Conservation (phyloP, 495 filamentous ascomycete species). For the Thozetella sp. region DNA sequence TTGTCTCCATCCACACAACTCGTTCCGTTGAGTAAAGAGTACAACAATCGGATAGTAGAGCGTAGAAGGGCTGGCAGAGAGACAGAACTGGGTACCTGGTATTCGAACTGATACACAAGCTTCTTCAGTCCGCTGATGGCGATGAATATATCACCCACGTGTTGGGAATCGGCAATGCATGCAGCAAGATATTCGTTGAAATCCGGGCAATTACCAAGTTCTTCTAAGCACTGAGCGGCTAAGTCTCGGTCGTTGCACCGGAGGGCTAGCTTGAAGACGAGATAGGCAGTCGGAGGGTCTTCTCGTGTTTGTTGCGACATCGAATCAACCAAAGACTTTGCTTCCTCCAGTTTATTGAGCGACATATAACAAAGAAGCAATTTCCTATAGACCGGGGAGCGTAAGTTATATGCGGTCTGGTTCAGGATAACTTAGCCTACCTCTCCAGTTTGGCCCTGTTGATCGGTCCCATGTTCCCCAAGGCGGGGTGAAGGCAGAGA, state of each 20-base stretch:
- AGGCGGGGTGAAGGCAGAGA: conserved; percentile 65
- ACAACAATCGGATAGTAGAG: conserved; percentile 61
- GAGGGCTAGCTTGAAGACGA: conserved; percentile 76
- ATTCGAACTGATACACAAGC: conserved; percentile 58
- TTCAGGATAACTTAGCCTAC: conserved; percentile 14
- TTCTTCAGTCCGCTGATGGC: conserved; percentile 60
- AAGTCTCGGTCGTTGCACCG: conserved; percentile 55
- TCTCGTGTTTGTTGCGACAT: conserved; percentile 60
- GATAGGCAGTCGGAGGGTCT: conserved; percentile 67
- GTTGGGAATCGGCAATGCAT: conserved; percentile 75
- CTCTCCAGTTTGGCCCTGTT: conserved; percentile 71
- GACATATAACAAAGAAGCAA: conserved; percentile 67
- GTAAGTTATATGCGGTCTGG: background rate
- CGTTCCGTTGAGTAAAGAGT: conserved; percentile 49
- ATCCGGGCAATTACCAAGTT: conserved; percentile 42
- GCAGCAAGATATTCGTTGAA: conserved; percentile 70
- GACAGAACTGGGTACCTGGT: conserved; percentile 47
- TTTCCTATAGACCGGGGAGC: conserved; percentile 60
- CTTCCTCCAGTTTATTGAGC: conserved; percentile 50
- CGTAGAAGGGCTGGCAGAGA: conserved; percentile 71
- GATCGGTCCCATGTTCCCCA: conserved; percentile 61
- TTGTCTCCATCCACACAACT: conserved; percentile 17
- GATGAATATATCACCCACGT: conserved; percentile 58
- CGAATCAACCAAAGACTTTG: conserved; percentile 53
- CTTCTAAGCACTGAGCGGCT: conserved; percentile 59